phyloP scores from a whole-genome alignment of 2,329 filamentous ascomycete species.

The Fusarium palustre region DNA sequence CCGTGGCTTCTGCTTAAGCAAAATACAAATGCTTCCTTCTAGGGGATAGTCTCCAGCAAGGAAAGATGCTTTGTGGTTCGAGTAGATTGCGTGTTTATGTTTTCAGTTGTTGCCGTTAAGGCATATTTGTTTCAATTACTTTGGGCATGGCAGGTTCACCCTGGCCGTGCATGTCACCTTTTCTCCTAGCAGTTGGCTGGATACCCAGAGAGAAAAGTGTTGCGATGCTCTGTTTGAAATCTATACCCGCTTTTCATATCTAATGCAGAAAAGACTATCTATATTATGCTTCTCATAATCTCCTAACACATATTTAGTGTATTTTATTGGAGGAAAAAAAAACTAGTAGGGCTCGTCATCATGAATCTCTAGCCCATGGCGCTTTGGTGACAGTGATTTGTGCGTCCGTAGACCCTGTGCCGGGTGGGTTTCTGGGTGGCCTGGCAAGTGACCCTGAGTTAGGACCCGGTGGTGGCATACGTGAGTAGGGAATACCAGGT shows the following conservation, averaged over 20 bases:
- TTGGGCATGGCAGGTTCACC: conserved; percentile 3
- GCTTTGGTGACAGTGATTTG: conserved; percentile 60
- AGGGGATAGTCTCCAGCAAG: neutral
- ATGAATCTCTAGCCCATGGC: conserved; percentile 58
- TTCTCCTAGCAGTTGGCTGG: conserved; percentile 48
- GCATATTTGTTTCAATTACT: conserved; percentile 8
- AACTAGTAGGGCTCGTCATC: neutral
- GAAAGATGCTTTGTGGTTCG: conserved; percentile 8
- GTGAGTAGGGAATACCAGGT: conserved; percentile 56
- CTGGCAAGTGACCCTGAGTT: conserved; percentile 45
- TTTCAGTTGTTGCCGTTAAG: conserved; percentile 4
- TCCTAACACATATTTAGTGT: conserved; percentile 1
- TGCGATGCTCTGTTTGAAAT: conserved; percentile 47
- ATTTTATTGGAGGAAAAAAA: neutral
- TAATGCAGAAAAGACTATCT: conserved; percentile 36
- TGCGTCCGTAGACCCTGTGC: conserved; percentile 51
- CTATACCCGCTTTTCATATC: conserved; percentile 50
- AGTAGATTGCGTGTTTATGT: conserved; percentile 1
- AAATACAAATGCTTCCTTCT: neutral
- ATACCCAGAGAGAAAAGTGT: conserved; percentile 49
- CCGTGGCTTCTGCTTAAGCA: conserved; percentile 42
- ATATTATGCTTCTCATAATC: conserved; percentile 9
- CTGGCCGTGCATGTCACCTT: conserved; percentile 32
- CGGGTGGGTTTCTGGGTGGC: conserved; percentile 33
- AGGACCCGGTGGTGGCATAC: conserved; percentile 49